Evolutionary conservation across 2,329 filamentous ascomycete genomes (phyloP), one percentile per base, ranked within the genome.

Genomic region (Alternaria burnsii): DNA sequence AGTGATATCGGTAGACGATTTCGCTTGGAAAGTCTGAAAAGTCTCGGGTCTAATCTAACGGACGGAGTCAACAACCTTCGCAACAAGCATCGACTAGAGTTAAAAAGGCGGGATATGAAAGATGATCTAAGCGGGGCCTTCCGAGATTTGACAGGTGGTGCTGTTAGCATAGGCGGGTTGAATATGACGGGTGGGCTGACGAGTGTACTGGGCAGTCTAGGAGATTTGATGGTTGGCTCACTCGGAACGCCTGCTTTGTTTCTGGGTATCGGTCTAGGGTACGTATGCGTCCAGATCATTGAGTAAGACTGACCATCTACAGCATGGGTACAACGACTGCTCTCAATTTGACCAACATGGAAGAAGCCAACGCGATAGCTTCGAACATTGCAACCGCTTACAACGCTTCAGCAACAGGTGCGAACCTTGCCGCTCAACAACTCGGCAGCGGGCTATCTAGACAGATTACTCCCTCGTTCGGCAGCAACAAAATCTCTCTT

Each of bases 191-290:
- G 59, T 42, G 62, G 65, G 10, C n/a, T 71, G 5, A 56, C 59
- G 9, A 59, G 50, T 28, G 46, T 70, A 16, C 22, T 70, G 5
- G 55, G 54, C 9, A 56, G 62, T 5, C 50, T 74, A 5, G 60
- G 66, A n/a, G 54, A 47, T 16, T 36, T 58, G 5, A 16, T 71
- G 8, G 44, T 57, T 4, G 63, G 56, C 42, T 65, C 66, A 11
- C 55, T 72, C 12, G 65, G 65, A 14, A 73, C 66, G 32, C 71
- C 71, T 30, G 71, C 73, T 26, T 64, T 73, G 11, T 75, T 75
- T 26, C 59, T 75, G 20, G 73, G 73, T 24, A 71, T 75, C 16
- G 73, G 73, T 32, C 30, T 75, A 55, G 73, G 71, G 71, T 75
- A 65, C 9, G 68, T 56, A 41, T 20, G 7, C 14, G 11, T 32